Evolutionary conservation across 352 stramenopile genomes (phyloP).

Genomic region (Globisporangium lucens): DNA sequence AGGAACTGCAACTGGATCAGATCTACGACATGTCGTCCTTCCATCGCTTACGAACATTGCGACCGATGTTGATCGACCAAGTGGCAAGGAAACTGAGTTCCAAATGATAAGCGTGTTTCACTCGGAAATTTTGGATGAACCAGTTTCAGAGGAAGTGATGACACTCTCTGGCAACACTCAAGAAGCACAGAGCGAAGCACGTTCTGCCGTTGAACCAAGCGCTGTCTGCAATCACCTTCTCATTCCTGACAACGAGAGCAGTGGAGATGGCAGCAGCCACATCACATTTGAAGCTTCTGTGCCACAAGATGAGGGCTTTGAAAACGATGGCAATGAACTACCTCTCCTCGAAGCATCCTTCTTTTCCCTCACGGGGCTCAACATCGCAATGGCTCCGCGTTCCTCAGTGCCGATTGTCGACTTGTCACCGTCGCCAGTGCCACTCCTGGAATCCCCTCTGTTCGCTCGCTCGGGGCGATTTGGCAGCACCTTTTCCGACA

Average conservation of each 20-base stretch:
- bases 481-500: slow-evolving; percentile 9
- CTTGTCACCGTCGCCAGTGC: slow-evolving; percentile 13
- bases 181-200: not conserved
- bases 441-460: slow-evolving; percentile 14
- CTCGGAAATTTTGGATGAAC: not conserved
- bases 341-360: not conserved
- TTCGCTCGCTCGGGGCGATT: slow-evolving; percentile 3
- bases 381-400: not conserved
- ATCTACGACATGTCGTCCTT: not conserved
- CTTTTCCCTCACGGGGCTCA: not conserved
- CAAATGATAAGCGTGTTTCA: no score
- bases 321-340: not conserved
- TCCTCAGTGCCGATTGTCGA: slow-evolving; percentile 5
- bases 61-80: not conserved
- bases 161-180: not conserved
- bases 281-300: not conserved
- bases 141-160: not conserved
- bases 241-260: not conserved
- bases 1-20: not conserved
- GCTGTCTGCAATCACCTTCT: not conserved
- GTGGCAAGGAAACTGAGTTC: not conserved
- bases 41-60: not conserved
- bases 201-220: not conserved
- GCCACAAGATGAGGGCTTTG: not conserved
- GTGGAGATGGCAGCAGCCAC: not conserved